These are phyloP conservation scores for Colletotrichum abscissum DNA, from an alignment of 2,329 filamentous ascomycete genomes.

Conservation along the genomic window DNA sequence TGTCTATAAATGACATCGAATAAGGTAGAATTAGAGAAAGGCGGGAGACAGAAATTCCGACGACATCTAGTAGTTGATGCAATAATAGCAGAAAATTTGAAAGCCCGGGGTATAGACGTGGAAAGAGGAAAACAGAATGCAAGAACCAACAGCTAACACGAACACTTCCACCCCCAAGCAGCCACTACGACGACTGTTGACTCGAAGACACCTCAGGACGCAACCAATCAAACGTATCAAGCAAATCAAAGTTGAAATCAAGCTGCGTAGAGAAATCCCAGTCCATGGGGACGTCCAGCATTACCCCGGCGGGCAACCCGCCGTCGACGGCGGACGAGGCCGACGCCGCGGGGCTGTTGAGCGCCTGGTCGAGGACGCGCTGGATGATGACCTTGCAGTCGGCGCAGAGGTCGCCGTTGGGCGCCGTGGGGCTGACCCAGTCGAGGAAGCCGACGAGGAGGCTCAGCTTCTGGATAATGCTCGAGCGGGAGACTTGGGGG, in stretches of 20 bases:
- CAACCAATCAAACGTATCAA: slow-evolving; percentile 63
- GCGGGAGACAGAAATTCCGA: too few species aligned
- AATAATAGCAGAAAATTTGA: too few species aligned
- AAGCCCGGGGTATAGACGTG: too few species aligned
- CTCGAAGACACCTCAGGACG: slow-evolving; percentile 37
- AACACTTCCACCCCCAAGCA: too few species aligned
- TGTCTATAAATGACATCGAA: too few species aligned
- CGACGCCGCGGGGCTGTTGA: slow-evolving; percentile 49
- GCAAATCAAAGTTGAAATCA: slow-evolving; percentile 59
- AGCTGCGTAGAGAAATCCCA: slow-evolving; percentile 46
- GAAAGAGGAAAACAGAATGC: too few species aligned
- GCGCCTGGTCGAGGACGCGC: slow-evolving; percentile 60
- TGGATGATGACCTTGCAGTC: slow-evolving; percentile 61
- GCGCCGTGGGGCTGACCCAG: slow-evolving; percentile 60
- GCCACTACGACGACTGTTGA: slow-evolving; percentile 18
- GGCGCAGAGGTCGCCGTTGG: slow-evolving; percentile 60
- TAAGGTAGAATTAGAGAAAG: too few species aligned
- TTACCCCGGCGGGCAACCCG: slow-evolving; percentile 3
- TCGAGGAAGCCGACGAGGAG: slow-evolving; percentile 63
- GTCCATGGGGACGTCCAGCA: slow-evolving; percentile 41
- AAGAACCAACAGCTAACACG: too few species aligned
- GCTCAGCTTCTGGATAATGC: slow-evolving; percentile 63
- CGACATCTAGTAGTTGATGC: too few species aligned
- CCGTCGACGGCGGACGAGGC: slow-evolving; percentile 27
- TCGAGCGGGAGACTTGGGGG: slow-evolving; percentile 54